phyloP scores from a whole-genome alignment of 176 grass and related monocot species.

The Echinochloa phyllopogon region DNA sequence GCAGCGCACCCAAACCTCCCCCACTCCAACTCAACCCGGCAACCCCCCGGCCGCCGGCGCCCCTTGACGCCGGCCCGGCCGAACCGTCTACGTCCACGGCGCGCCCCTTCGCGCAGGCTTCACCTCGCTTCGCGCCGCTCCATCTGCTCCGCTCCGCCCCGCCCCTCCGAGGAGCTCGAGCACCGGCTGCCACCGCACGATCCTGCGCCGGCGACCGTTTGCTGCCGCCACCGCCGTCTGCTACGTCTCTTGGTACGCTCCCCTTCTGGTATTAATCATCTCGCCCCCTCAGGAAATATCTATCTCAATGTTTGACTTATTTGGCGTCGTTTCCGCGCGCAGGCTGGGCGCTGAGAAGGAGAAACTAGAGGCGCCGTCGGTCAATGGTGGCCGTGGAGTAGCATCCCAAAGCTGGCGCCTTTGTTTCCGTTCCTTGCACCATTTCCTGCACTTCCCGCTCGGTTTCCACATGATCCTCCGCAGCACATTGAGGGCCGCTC shows the following conservation, averaged over 20 bases:
- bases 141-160: neutral
- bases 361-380: neutral
- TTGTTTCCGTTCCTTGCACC: neutral
- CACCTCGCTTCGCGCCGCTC: neutral
- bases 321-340: neutral
- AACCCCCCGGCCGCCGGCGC: neutral
- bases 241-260: neutral
- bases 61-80: neutral
- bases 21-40: neutral
- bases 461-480: slow-evolving; percentile 46
- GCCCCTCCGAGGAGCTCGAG: neutral
- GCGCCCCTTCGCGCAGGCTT: neutral
- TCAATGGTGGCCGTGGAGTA: slow-evolving; percentile 25
- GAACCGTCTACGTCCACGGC: neutral
- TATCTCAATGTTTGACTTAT: neutral
- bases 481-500: neutral
- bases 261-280: neutral
- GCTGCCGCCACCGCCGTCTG: slow-evolving; percentile 4
- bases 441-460: neutral
- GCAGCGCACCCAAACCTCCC: slow-evolving; percentile 7
- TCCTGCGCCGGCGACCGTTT: neutral
- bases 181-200: neutral
- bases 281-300: neutral
- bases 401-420: slow-evolving; percentile 3
- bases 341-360: neutral